A percentile compares a stretch with the other conserved stretches of the same genome.
These are phyloP conservation scores for Melocanna baccifera DNA, from an alignment of 176 grass and related monocot genomes.

Conservation along the genomic window DNA sequence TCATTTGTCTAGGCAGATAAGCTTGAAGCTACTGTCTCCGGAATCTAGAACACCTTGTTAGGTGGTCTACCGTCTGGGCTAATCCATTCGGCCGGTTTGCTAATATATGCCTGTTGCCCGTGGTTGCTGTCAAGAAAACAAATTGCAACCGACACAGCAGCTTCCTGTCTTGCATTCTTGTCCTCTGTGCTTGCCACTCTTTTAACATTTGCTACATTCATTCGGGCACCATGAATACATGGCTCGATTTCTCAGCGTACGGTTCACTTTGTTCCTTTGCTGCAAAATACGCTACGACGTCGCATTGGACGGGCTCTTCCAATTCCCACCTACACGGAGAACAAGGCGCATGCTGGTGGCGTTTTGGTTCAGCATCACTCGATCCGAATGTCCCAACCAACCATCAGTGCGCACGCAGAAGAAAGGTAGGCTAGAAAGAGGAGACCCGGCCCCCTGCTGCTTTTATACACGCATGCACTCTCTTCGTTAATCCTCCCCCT, in stretches of 20 bases:
- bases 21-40: neutral
- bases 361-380: conserved; percentile 31
- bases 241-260: neutral
- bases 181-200: no score
- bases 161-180: neutral
- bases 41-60: conserved; percentile 22
- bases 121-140: neutral
- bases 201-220: neutral
- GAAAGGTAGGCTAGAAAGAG: neutral
- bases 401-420: conserved; percentile 20
- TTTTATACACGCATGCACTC: neutral
- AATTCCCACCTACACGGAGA: conserved; percentile 35
- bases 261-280: neutral
- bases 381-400: conserved; percentile 42
- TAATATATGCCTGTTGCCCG: neutral
- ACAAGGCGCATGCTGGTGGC: neutral
- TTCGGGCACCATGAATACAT: neutral
- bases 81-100: neutral
- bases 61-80: neutral
- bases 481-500: neutral
- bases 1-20: neutral
- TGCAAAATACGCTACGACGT: neutral
- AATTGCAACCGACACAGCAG: neutral
- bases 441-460: neutral
- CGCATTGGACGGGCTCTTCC: conserved; percentile 1